phyloP scores from a whole-genome alignment of 2,329 filamentous ascomycete species.

The Aureobasidium uvarum region DNA sequence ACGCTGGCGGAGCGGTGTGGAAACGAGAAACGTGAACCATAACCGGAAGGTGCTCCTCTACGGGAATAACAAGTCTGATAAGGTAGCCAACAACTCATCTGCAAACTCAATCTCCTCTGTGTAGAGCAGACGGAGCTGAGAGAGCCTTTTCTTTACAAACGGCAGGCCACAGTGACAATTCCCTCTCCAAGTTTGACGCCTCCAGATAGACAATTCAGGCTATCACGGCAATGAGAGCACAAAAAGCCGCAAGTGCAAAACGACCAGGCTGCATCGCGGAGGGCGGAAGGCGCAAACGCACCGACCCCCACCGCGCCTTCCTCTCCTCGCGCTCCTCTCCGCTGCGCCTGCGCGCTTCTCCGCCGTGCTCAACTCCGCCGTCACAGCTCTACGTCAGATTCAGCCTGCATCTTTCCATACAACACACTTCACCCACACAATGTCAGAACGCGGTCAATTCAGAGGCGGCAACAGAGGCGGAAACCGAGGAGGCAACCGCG shows the following conservation, averaged over 20 bases:
- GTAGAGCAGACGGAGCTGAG: neutral
- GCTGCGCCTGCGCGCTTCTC: neutral
- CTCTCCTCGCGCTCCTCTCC: neutral
- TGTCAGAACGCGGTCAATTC: constrained; percentile 58
- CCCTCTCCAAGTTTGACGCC: neutral
- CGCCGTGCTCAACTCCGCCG: constrained; percentile 1
- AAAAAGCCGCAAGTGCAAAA: constrained; percentile 7
- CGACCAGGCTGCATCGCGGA: neutral
- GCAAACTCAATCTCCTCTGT: neutral
- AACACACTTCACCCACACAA: constrained; percentile 33
- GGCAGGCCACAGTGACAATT: neutral
- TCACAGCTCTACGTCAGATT: constrained; percentile 17
- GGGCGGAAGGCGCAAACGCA: neutral
- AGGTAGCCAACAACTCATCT: neutral
- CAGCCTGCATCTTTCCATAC: neutral
- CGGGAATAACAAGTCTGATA: constrained; percentile 5
- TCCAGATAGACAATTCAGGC: neutral
- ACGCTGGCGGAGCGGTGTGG: constrained; percentile 8
- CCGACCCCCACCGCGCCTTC: neutral
- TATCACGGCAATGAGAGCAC: constrained; percentile 1
- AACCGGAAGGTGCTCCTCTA: neutral
- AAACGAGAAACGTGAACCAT: neutral
- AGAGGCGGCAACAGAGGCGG: constrained; percentile 49
- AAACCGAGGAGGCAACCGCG: constrained; percentile 45
- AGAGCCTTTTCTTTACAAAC: neutral